Percentiles rank a stretch among this genome's conserved stretches.
phyloP scores from a whole-genome alignment of 176 grass and related monocot species.

The Hordeum marinum region DNA sequence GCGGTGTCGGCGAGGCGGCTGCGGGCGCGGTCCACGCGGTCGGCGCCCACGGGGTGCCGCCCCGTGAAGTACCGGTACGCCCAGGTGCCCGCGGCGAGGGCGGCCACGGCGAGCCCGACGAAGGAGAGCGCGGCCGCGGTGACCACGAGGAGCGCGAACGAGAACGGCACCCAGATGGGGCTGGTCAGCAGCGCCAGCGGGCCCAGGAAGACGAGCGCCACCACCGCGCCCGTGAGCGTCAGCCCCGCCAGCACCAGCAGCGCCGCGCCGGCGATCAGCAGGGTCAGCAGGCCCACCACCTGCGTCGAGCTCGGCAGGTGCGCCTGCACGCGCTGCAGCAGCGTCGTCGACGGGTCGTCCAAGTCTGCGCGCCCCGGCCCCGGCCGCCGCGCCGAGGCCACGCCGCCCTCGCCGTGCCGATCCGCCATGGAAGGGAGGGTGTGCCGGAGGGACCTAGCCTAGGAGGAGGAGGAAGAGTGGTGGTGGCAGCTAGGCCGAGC shows the following conservation, averaged over 20 bases:
- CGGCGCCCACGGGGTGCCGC: conserved; percentile 66
- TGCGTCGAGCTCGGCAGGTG: conserved; percentile 66
- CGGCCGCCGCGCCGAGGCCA: too few species aligned
- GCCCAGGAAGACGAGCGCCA: conserved; percentile 60
- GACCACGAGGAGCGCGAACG: conserved; percentile 29
- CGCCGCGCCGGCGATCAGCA: conserved; percentile 47
- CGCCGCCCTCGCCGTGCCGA: conserved; percentile 1
- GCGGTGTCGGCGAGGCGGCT: conserved; percentile 69
- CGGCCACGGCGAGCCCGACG: conserved; percentile 42
- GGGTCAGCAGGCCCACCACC: conserved; percentile 71
- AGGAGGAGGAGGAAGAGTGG: background rate
- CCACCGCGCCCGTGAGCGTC: conserved; percentile 55
- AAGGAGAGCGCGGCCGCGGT: conserved; percentile 44
- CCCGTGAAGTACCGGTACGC: conserved; percentile 84
- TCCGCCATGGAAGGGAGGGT: conserved; percentile 29
- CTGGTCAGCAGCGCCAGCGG: conserved; percentile 76
- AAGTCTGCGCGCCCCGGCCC: background rate
- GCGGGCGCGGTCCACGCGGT: conserved; percentile 82
- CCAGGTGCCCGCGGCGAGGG: conserved; percentile 60
- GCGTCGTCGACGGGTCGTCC: background rate
- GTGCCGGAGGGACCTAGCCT: background rate
- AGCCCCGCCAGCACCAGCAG: conserved; percentile 67
- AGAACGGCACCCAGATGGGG: conserved; percentile 88
- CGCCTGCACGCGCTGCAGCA: conserved; percentile 50
- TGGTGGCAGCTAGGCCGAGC: background rate